phyloP scores from a whole-genome alignment of 75 land plant genomes.

The Sequoia sempervirens region DNA sequence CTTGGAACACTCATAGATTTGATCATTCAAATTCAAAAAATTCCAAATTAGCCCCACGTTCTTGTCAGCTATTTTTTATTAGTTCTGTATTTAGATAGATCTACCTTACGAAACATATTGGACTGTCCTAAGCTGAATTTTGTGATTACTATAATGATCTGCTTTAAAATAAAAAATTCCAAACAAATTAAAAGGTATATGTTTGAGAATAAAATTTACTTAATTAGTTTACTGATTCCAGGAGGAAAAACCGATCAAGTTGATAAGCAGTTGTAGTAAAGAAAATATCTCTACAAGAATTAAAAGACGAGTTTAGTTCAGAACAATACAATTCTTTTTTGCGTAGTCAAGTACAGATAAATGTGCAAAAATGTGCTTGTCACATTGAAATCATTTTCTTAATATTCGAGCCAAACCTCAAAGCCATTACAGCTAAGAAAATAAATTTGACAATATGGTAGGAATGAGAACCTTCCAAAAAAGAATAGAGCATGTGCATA shows the following conservation, averaged over 20 bases:
- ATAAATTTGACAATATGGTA: not conserved
- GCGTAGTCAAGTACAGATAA: not conserved
- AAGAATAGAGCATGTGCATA: conserved; percentile 3
- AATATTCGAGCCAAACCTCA: not conserved
- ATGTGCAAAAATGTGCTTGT: not conserved
- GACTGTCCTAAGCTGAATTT: not conserved
- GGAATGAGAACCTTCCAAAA: not conserved
- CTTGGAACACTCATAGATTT: not conserved
- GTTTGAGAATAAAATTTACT: too few relatives aligned
- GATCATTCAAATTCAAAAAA: too few relatives aligned
- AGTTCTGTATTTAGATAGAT: too few relatives aligned
- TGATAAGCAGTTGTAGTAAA: not conserved
- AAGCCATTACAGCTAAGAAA: not conserved
- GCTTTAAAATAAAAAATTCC: too few relatives aligned
- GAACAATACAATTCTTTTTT: not conserved
- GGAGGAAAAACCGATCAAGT: not conserved
- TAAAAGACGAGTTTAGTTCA: not conserved
- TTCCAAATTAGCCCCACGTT: not conserved
- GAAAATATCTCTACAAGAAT: not conserved
- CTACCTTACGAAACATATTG: not conserved
- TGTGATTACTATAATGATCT: not conserved
- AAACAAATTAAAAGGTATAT: not conserved
- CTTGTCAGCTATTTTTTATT: not conserved
- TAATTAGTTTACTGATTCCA: not conserved
- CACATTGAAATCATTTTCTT: not conserved